Evolutionary conservation across 2,329 filamentous ascomycete genomes (phyloP).

Genomic region (Aspergillus texensis): DNA sequence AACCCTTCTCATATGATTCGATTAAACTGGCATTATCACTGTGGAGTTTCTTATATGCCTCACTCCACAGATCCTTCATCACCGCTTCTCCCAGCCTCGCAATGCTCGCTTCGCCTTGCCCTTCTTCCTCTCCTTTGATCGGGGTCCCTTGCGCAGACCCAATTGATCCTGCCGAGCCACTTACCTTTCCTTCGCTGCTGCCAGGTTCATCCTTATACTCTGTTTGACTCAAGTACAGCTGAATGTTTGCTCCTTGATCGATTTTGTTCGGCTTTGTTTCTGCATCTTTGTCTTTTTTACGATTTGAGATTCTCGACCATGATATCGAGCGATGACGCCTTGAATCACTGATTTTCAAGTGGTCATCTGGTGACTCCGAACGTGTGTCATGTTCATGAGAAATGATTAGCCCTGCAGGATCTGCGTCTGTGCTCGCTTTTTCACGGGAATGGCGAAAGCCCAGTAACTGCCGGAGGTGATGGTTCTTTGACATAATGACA

Average conservation of each 20-base stretch:
- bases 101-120: neutral
- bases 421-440: too few species aligned
- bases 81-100: neutral
- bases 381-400: neutral
- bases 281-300: neutral
- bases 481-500: neutral
- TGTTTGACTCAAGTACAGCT: neutral
- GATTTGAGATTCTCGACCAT: neutral
- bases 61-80: neutral
- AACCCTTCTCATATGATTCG: neutral
- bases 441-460: too few species aligned
- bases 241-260: neutral
- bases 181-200: neutral
- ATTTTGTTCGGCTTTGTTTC: neutral
- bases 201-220: neutral
- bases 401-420: too few species aligned
- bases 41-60: neutral
- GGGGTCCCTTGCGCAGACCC: neutral
- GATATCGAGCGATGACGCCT: neutral
- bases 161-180: neutral
- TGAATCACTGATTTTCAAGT: neutral
- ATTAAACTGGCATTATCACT: neutral
- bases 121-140: neutral
- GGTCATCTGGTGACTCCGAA: neutral
- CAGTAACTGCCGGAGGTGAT: neutral